Conservation (phyloP, 495 filamentous ascomycete species). For the Penicillium longicatenatum region DNA sequence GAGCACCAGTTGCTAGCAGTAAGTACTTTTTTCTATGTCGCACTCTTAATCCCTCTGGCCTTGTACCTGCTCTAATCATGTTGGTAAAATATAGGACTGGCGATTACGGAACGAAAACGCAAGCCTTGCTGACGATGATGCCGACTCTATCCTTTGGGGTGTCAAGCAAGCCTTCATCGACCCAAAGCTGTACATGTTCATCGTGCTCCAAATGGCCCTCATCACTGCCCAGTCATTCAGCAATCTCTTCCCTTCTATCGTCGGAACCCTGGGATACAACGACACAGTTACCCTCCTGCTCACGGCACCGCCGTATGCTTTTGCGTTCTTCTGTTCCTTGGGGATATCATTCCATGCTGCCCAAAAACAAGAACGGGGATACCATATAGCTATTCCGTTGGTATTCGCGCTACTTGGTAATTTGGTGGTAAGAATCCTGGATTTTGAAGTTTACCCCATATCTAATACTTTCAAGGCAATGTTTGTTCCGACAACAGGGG, state of each 20-base stretch:
- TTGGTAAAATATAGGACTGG: constrained; percentile 8
- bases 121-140: constrained; percentile 11
- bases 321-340: constrained; percentile 11
- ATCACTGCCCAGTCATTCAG: constrained; percentile 19
- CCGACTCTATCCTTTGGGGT: constrained; percentile 12
- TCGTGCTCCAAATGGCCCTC: constrained; percentile 16
- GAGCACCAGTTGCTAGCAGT: constrained; percentile 17
- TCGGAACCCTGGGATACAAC: constrained; percentile 63
- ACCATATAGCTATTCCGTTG: constrained; percentile 12
- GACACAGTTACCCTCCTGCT: constrained; percentile 52
- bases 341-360: constrained; percentile 10
- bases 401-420: constrained; percentile 13
- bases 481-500: constrained; percentile 10
- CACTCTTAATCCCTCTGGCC: not conserved
- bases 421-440: constrained; percentile 4
- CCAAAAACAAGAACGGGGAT: constrained; percentile 10
- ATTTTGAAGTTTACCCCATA: not conserved
- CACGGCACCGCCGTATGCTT: constrained; percentile 15
- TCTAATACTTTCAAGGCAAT: constrained; percentile 9
- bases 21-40: not conserved
- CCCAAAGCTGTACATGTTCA: constrained; percentile 17
- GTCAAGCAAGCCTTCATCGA: constrained; percentile 15
- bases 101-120: constrained; percentile 16
- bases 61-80: too few relatives aligned
- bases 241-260: constrained; percentile 83